Conservation (phyloP, 164 flowering plant species). For the Warburgia ugandensis region DNA sequence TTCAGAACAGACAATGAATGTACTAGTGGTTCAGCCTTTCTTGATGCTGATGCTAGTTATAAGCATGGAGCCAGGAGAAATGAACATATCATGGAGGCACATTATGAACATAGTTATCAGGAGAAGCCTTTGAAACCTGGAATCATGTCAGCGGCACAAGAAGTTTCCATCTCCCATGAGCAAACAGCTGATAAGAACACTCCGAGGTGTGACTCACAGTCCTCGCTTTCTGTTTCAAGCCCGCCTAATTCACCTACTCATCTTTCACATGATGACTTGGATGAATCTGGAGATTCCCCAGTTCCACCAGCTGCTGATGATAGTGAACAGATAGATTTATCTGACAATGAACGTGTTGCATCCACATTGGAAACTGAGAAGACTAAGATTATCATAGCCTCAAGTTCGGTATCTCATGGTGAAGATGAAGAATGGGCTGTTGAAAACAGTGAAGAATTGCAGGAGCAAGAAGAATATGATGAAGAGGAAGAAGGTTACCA, state of each 20-base stretch:
- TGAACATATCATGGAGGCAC: constrained; percentile 29
- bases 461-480: constrained; percentile 90
- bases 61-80: constrained; percentile 21
- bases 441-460: constrained; percentile 50
- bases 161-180: constrained; percentile 20
- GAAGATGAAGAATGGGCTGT: constrained; percentile 84
- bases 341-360: constrained; percentile 28
- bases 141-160: constrained; percentile 23
- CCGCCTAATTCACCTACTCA: constrained; percentile 84
- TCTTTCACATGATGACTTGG: constrained; percentile 87
- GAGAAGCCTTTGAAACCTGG: constrained; percentile 31
- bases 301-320: constrained; percentile 29
- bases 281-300: constrained; percentile 53
- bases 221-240: constrained; percentile 87
- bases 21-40: constrained; percentile 36
- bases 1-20: constrained; percentile 35
- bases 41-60: constrained; percentile 32
- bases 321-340: constrained; percentile 23
- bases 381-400: constrained; percentile 16
- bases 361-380: constrained; percentile 23
- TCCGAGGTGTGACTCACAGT: constrained; percentile 76
- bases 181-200: constrained; percentile 28
- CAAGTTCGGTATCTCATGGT: constrained; percentile 32
- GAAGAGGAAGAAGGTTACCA: constrained; percentile 70
- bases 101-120: constrained; percentile 25